These are phyloP conservation scores for Backusella macrospora DNA, from an alignment of 192 early-diverging fungal species.

Conservation along the genomic window DNA sequence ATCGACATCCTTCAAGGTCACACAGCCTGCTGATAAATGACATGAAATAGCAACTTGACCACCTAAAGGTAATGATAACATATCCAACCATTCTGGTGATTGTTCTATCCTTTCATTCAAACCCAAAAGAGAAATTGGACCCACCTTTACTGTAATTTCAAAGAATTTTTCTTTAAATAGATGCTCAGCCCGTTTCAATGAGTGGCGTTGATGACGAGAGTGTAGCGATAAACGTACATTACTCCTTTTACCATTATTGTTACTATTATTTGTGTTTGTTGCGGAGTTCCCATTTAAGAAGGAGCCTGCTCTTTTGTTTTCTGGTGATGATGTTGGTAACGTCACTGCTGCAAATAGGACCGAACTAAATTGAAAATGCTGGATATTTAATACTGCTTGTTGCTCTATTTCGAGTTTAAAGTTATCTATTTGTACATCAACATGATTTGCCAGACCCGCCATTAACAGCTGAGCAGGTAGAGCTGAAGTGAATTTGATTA, in stretches of 20 bases:
- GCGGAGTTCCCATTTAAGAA: not conserved
- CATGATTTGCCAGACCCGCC: constrained; percentile 44
- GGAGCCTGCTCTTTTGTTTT: not conserved
- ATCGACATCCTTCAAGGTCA: constrained; percentile 41
- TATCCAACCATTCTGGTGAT: not conserved
- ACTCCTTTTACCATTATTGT: not conserved
- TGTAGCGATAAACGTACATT: constrained; percentile 14
- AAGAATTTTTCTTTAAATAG: constrained; percentile 49
- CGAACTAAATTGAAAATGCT: constrained; percentile 27
- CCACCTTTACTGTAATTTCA: constrained; percentile 36
- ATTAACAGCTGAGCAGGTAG: constrained; percentile 48
- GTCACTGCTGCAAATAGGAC: constrained; percentile 39
- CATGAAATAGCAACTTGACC: constrained; percentile 36
- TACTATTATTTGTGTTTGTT: not conserved
- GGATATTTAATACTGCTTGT: constrained; percentile 21
- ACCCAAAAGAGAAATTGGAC: constrained; percentile 15
- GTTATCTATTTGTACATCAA: constrained; percentile 34
- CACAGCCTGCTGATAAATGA: constrained; percentile 45
- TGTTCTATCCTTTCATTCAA: not conserved
- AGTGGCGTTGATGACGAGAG: constrained; percentile 40
- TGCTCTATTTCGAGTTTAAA: constrained; percentile 29
- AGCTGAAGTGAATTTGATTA: constrained; percentile 41
- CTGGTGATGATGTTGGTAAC: not conserved
- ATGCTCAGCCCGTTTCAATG: constrained; percentile 41
- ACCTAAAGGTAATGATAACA: constrained; percentile 23